These are phyloP conservation scores for Dothistroma pini DNA, from an alignment of 2,329 filamentous ascomycete species.

Conservation along the genomic window DNA sequence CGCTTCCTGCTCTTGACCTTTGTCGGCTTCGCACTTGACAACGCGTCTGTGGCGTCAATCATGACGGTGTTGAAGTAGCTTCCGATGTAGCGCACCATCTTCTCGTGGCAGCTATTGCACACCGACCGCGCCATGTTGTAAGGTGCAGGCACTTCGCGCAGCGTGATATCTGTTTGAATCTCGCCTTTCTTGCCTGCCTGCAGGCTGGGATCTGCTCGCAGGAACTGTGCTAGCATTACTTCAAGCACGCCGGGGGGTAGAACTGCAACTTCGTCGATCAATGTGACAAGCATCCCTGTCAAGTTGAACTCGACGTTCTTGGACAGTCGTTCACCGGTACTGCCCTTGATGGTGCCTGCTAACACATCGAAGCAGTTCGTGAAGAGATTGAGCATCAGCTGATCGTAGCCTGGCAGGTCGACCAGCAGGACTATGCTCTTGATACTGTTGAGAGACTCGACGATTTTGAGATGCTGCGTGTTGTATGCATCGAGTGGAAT, in stretches of 20 bases:
- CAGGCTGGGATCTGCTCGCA: slow-evolving; percentile 72
- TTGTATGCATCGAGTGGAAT: slow-evolving; percentile 89
- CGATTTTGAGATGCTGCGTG: slow-evolving; percentile 85
- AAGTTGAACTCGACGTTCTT: slow-evolving; percentile 95
- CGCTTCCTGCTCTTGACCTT: slow-evolving; percentile 50
- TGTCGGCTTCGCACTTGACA: slow-evolving; percentile 32
- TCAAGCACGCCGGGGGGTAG: slow-evolving; percentile 82
- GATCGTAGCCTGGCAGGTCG: slow-evolving; percentile 78
- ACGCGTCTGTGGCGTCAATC: slow-evolving; percentile 64
- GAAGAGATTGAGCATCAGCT: slow-evolving; percentile 77
- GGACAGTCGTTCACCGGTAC: slow-evolving; percentile 74
- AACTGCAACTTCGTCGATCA: slow-evolving; percentile 80
- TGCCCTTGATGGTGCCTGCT: slow-evolving; percentile 69
- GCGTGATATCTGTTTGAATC: slow-evolving; percentile 23
- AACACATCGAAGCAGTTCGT: slow-evolving; percentile 89
- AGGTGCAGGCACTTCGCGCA: slow-evolving; percentile 84
- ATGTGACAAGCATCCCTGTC: slow-evolving; percentile 74
- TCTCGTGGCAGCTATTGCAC: slow-evolving; percentile 83
- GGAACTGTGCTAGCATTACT: slow-evolving; percentile 90
- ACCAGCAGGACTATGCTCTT: slow-evolving; percentile 92
- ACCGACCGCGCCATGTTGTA: slow-evolving; percentile 97
- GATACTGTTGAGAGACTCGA: slow-evolving; percentile 83
- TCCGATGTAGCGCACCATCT: slow-evolving; percentile 90
- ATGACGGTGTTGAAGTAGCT: slow-evolving; percentile 98
- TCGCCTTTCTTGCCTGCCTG: slow-evolving; percentile 44